Evolutionary conservation across 1,284 basidiomycete genomes (phyloP), one percentile per base, ranked within the genome.

Genomic region (Exobasidium rhododendri): DNA sequence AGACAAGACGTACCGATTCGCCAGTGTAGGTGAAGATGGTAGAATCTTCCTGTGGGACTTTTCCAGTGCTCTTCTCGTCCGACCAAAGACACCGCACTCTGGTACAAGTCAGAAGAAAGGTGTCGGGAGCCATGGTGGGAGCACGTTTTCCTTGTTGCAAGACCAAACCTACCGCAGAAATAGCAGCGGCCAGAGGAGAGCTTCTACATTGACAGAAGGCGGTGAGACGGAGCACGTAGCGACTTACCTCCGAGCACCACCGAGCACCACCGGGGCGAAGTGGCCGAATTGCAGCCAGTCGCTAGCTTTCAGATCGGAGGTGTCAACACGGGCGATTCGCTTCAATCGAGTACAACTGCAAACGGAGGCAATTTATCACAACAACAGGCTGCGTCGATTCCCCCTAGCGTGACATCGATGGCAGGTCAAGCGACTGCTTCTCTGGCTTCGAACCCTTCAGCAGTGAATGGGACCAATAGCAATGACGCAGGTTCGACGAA

Each of bases 41-140:
- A 71, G 68, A 44, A 58, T 79, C 50, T 71, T 74, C 29, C 56
- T 79, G 2, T 77, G 73, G 73, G 75, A 77, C 46, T 75, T 75
- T 55, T 72, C 70, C 4, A 66, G 65, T 44, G 71, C 71, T 5
- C 66, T 66, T 3, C 63, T 75, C 10, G 65, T 68, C n/a, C 30
- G 67, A 28, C 69, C 73, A 11, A 73, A 71, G 54, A 56, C 56
- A 28, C 65, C 70, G 49, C 61, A 59, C 13, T 62, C 69, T 26
- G 58, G 64, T 45, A 31, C 29, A 3, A 49, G 10, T 50, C 35
- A 28, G 22, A 4, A n/a, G 56, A 22, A n/a, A 4, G 43, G 29
- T 3, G 20, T 53, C 26, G 35, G 40, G 20, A n/a, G n/a, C n/a
- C n/a, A n/a, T n/a, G 31, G 26, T 14, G 31, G 35, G 20, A 32